Conservation (phyloP, 2,329 filamentous ascomycete species). For the Diaporthe ampelina region DNA sequence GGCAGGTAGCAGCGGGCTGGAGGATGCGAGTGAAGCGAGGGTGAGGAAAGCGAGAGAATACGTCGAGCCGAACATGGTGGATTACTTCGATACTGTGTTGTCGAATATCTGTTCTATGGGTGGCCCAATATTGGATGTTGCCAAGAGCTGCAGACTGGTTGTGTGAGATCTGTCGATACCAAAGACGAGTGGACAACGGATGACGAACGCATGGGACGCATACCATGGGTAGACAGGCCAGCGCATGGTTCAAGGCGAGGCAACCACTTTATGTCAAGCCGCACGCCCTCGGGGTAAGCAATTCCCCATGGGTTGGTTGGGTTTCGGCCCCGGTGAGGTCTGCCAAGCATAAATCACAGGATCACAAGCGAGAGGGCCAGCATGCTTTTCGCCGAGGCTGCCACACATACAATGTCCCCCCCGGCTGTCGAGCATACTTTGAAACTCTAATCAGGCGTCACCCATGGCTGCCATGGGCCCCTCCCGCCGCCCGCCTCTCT, state of each 20-base stretch:
- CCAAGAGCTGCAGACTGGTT: conserved; percentile 8
- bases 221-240: background rate
- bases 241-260: background rate
- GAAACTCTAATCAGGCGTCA: conserved; percentile 29
- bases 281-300: conserved; percentile 16
- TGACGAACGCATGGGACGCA: conserved; percentile 17
- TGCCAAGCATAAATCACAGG: conserved; percentile 27
- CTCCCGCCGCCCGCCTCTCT: background rate
- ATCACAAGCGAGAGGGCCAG: conserved; percentile 22
- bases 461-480: background rate
- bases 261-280: conserved; percentile 17
- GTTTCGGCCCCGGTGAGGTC: conserved; percentile 23
- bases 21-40: conserved; percentile 15
- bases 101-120: background rate
- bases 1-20: background rate
- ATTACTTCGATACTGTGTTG: background rate
- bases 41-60: conserved; percentile 13
- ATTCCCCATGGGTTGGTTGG: background rate
- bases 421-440: conserved; percentile 18
- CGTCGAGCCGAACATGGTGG: conserved; percentile 24
- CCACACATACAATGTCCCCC: background rate
- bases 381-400: conserved; percentile 28
- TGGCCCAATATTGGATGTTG: background rate
- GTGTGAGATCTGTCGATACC: background rate
- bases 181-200: background rate